Percentiles rank a stretch among this genome's conserved stretches.
Evolutionary conservation across 768 basidiomycete species (phyloP).

Genomic region (Termitomyces sp.): DNA sequence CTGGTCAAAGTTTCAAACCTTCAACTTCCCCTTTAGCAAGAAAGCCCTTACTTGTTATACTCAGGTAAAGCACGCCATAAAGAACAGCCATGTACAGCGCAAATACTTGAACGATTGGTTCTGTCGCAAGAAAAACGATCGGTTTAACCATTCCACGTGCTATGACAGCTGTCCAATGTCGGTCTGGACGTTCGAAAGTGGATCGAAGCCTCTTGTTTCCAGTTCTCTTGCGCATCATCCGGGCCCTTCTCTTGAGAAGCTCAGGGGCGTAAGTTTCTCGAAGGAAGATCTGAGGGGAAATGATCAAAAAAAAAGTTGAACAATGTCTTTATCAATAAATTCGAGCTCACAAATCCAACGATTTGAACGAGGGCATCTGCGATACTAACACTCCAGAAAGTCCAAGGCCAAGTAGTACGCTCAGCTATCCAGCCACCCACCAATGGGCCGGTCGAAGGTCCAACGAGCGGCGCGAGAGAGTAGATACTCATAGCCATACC

Average conservation of each 20-base stretch:
- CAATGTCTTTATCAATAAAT: conserved; percentile 5
- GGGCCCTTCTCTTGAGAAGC: conserved; percentile 40
- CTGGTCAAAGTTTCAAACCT: conserved; percentile 23
- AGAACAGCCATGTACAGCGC: conserved; percentile 57
- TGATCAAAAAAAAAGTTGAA: not conserved
- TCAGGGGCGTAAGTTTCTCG: conserved; percentile 47
- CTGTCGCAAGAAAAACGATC: conserved; percentile 47
- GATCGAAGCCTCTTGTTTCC: conserved; percentile 34
- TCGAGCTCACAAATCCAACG: conserved; percentile 42
- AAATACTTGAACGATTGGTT: conserved; percentile 63
- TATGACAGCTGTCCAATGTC: conserved; percentile 43
- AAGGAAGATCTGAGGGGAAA: conserved; percentile 17
- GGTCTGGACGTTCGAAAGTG: conserved; percentile 34
- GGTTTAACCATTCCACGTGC: conserved; percentile 52
- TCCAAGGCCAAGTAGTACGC: conserved; percentile 54
- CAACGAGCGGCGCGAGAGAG: conserved; percentile 52
- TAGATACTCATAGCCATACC: conserved; percentile 52
- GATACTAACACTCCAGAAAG: conserved; percentile 57
- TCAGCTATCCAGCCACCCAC: conserved; percentile 45
- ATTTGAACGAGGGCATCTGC: conserved; percentile 44
- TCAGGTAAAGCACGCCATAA: conserved; percentile 48
- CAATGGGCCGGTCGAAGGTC: conserved; percentile 35
- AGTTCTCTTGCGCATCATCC: conserved; percentile 31
- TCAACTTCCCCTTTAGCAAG: not conserved
- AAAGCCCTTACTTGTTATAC: conserved; percentile 32